Evolutionary conservation across 305 asterid species (phyloP).

Genomic region (Ruellia speciosa): DNA sequence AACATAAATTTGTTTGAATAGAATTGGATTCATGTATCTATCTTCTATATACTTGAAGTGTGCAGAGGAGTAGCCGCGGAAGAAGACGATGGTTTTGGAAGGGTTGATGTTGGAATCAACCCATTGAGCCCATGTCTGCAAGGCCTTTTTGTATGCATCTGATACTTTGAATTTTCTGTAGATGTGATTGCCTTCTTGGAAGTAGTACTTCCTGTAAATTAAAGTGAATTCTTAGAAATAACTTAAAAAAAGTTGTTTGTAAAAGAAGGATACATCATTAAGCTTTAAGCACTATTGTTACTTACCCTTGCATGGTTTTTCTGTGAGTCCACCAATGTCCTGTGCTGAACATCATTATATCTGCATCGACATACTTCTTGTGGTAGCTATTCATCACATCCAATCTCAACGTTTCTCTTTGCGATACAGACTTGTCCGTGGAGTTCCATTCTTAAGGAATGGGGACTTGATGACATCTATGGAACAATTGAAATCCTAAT

Average conservation of each 20-base stretch:
- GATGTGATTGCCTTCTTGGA: constrained; percentile 50
- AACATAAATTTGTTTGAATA: too few species aligned
- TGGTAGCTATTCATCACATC: constrained; percentile 38
- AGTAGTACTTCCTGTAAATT: constrained; percentile 37
- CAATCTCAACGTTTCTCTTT: constrained; percentile 40
- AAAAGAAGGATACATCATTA: background rate
- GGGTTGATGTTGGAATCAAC: constrained; percentile 42
- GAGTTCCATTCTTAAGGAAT: constrained; percentile 44
- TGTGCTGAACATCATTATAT: constrained; percentile 50
- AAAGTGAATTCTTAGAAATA: background rate
- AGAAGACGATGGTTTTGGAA: constrained; percentile 35
- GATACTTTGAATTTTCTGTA: constrained; percentile 32
- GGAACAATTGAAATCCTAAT: constrained; percentile 42
- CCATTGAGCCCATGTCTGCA: constrained; percentile 57
- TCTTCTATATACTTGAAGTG: constrained; percentile 45
- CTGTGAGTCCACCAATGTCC: constrained; percentile 80
- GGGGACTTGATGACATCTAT: constrained; percentile 47
- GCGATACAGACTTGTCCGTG: constrained; percentile 28
- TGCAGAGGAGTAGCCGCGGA: constrained; percentile 50
- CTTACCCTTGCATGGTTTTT: constrained; percentile 39
- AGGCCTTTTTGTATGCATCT: constrained; percentile 50
- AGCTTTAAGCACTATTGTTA: background rate
- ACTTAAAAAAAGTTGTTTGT: background rate
- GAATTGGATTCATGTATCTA: background rate
- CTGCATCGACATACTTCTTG: constrained; percentile 37